Percentiles rank a stretch among this genome's conserved stretches.
Evolutionary conservation across 192 early-diverging fungal genomes (phyloP).

Genomic region (Coemansia furcata): DNA sequence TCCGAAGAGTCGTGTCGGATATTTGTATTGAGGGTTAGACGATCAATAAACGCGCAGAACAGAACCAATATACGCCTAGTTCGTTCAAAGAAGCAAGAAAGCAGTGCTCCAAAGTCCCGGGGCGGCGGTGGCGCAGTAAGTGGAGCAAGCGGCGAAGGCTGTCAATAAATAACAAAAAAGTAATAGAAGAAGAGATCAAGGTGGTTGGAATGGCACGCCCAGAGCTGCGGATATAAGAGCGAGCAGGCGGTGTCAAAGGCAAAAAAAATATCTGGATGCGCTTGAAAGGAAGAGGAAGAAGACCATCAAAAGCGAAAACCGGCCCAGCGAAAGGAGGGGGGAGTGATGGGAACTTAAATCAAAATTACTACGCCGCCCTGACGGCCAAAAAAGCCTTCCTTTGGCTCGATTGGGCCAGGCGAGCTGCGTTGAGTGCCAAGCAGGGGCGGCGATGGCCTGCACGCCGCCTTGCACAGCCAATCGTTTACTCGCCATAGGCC

Average conservation of each 20-base stretch:
- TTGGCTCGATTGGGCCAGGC: neutral
- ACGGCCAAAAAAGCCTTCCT: neutral
- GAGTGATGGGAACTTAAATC: neutral
- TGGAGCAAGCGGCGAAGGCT: neutral
- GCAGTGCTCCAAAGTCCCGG: neutral
- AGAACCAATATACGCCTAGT: neutral
- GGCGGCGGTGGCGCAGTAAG: neutral
- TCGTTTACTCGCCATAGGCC: neutral
- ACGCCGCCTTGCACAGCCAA: neutral
- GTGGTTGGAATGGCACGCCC: neutral
- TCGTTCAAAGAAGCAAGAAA: neutral
- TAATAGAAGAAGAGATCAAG: neutral
- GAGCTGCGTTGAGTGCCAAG: neutral
- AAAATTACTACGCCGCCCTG: neutral
- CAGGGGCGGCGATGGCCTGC: neutral
- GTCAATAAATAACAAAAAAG: neutral
- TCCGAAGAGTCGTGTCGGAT: neutral
- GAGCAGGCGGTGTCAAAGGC: neutral
- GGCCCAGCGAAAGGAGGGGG: neutral
- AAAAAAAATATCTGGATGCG: neutral
- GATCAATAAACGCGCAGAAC: neutral
- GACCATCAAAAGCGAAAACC: neutral
- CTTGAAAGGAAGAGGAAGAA: neutral
- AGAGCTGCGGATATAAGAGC: neutral
- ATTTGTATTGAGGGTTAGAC: neutral